Evolutionary conservation across 805 yeast species (phyloP), one percentile per base, ranked within the genome.

Genomic region (Cyberlindnera mycetangii): DNA sequence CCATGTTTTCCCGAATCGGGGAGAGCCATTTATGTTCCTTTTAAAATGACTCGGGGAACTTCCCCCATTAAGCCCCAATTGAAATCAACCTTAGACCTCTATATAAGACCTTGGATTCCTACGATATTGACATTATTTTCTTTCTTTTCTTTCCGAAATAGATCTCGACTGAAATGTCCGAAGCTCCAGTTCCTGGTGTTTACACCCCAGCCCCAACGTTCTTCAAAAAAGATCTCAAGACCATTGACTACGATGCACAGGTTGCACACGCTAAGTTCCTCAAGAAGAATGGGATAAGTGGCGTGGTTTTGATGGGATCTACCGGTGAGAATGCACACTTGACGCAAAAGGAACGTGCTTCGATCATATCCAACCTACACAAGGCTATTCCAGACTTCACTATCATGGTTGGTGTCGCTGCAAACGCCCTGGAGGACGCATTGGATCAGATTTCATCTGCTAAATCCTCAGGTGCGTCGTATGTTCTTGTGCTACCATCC

Each of bases 141-240:
- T 24, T 24, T 9, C 28, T 24, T 12, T 12, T 24, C 8, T 24
- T 24, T 9, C 28, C 12, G 28, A 24, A 30, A 12, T 9, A n/a
- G n/a, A n/a, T n/a, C n/a, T n/a, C n/a, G n/a, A 17, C 22, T 14
- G 18, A 11, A 28, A 50, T 50, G 53, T 33, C 44, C 20, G 3
- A 44, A 5, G 62, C 68, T 10, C 66, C 69, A 32, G 47, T 45
- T 5, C 58, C 68, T 41, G 78, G 78, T 30, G 65, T 78, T 32
- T 78, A 77, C 61, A 72, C 78, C 10, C 82, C 82, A 24, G 64
- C 69, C 12, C 77, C 78, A 46, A 76, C 83, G 6, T 77, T 78
- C 57, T 76, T 75, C 72, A 70, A 72, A 52, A 59, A 68, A 44
- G 65, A 64, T 30, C 43, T 49, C 6, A 48, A 51, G 47, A 61